phyloP scores from a whole-genome alignment of 140 eudicot genomes.

The Stevia rebaudiana region DNA sequence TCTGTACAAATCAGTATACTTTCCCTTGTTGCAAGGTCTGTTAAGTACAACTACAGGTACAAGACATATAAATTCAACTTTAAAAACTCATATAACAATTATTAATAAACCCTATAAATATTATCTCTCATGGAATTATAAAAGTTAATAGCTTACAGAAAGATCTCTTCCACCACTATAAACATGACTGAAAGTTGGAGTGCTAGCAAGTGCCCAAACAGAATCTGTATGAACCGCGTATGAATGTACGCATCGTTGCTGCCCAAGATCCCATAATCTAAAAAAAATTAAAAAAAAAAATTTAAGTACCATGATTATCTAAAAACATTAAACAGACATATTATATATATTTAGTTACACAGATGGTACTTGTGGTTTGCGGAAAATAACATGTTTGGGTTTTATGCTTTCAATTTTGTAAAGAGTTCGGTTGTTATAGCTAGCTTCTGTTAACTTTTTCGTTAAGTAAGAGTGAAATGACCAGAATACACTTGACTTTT shows the following conservation, averaged over 20 bases:
- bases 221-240: constrained; percentile 99
- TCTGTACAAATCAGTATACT: constrained; percentile 83
- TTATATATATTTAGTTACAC: too few relatives aligned
- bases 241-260: constrained; percentile 94
- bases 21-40: constrained; percentile 89
- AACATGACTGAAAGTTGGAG: constrained; percentile 85
- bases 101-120: neutral
- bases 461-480: too few relatives aligned
- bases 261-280: constrained; percentile 98
- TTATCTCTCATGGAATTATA: neutral
- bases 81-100: neutral
- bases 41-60: constrained; percentile 70
- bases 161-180: constrained; percentile 97
- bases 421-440: too few relatives aligned
- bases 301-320: constrained; percentile 9
- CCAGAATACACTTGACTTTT: too few relatives aligned
- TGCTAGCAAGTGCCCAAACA: constrained; percentile 99
- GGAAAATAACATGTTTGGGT: too few relatives aligned
- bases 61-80: neutral
- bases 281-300: neutral
- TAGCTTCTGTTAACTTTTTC: too few relatives aligned
- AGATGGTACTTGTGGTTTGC: too few relatives aligned
- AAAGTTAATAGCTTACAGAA: constrained; percentile 57
- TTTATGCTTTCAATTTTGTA: too few relatives aligned
- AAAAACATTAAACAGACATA: neutral